Conservation (phyloP, 2,329 filamentous ascomycete genomes). For the Colletotrichum navitas region DNA sequence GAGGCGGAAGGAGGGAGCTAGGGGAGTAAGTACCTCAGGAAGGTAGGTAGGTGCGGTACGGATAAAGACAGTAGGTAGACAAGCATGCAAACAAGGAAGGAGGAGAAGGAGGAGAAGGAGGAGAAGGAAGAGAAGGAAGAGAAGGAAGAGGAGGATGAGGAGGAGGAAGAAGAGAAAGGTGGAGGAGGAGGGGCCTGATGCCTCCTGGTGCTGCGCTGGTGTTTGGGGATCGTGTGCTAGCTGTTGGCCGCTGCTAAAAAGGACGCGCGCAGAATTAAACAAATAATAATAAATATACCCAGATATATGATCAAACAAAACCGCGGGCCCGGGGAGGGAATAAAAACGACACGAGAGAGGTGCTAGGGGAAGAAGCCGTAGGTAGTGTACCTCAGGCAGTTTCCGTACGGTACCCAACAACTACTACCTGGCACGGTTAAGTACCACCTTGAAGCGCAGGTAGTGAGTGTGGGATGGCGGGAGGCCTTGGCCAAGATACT, state of each 20-base stretch:
- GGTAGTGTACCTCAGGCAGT: not conserved
- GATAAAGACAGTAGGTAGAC: not conserved
- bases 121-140: not conserved
- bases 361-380: slow-evolving; percentile 1
- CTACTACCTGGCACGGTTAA: too few relatives aligned
- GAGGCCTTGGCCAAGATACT: not conserved
- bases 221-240: slow-evolving; percentile 1
- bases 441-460: too few relatives aligned
- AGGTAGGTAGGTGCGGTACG: slow-evolving; percentile 5
- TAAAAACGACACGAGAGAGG: not conserved
- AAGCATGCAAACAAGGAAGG: slow-evolving; percentile 4
- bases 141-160: not conserved
- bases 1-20: slow-evolving; percentile 19
- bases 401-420: not conserved
- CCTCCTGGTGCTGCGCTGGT: not conserved
- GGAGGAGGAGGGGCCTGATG: not conserved
- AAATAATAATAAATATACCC: not conserved
- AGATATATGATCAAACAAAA: not conserved
- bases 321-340: not conserved
- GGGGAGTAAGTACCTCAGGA: not conserved
- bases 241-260: slow-evolving; percentile 1
- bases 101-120: not conserved
- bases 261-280: not conserved
- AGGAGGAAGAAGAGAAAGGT: not conserved
- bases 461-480: not conserved